Evolutionary conservation across 2,329 filamentous ascomycete genomes (phyloP), one percentile per base, ranked within the genome.

Genomic region (Stagonosporopsis rhizophila): DNA sequence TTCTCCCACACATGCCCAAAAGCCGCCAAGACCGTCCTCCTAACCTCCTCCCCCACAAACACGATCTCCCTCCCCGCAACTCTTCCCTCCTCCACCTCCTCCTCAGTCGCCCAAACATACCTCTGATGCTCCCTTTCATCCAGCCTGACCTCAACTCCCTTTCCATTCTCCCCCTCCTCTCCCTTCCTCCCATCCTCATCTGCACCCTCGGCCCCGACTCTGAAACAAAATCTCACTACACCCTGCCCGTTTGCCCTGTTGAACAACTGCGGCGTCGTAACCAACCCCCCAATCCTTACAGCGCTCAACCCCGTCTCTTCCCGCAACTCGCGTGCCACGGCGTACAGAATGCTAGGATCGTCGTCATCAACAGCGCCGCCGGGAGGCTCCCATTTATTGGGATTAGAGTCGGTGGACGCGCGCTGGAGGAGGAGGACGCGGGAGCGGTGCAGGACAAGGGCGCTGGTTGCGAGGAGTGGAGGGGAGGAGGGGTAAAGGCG

Each of bases 381-480:
- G 1, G 82, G 81, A 0, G 77, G 58, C 55, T 84, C 82, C 82
- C 82, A 84, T 4, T 61, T 68, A 52, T 76, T 67, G 2, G 81
- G 81, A 70, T 78, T 77, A 50, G 69, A 78, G 68, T 82, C 80
- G 60, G 75, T 69, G 6, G 74, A 58, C 25, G 79, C 77, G 64
- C 81, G 79, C 64, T 81, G 81, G 9, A 83, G 62, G 19, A 83
- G 77, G 2, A 83, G 78, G 42, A 82, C 66, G 66, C 67, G 74
- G 53, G 15, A 28, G 6, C 23, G 9, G 28, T 56, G 11, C 17
- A 56, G 11, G 4, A 56, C 53, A 4, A 56, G 53, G 12, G 47
- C 46, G 34, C 46, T 41, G 25, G 46, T 52, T 14, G 46, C 53
- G 17, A 58, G 25, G 7, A 39, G 20, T 2, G 15, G 17, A 8